phyloP scores from a whole-genome alignment of 352 stramenopile species.

The Pythium periplocum region DNA sequence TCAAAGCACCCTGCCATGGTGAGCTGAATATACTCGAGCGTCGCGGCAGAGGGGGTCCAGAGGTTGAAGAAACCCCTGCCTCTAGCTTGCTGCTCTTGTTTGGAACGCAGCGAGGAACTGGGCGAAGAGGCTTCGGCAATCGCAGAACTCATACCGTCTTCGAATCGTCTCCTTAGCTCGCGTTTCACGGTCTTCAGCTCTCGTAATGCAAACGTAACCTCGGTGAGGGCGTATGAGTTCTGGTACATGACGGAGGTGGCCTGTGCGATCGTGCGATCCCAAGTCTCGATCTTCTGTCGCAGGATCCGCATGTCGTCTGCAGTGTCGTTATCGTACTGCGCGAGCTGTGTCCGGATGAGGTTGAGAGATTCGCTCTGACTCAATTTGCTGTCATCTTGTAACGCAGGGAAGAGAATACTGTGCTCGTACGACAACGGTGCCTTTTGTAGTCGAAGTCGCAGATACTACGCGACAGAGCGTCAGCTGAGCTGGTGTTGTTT shows the following conservation, averaged over 20 bases:
- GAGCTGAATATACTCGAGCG: conserved; percentile 57
- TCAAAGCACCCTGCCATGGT: conserved; percentile 61
- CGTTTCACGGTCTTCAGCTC: conserved; percentile 43
- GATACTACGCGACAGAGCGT: conserved; percentile 31
- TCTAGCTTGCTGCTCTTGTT: conserved; percentile 6
- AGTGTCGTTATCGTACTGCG: conserved; percentile 57
- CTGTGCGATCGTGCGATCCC: conserved; percentile 48
- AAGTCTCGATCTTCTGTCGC: conserved; percentile 71
- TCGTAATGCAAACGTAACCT: conserved; percentile 56
- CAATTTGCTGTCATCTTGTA: conserved; percentile 31
- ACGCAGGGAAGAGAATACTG: conserved; percentile 64
- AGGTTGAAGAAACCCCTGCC: conserved; percentile 1
- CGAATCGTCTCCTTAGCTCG: conserved; percentile 39
- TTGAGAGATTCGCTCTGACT: conserved; percentile 40
- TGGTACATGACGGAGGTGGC: conserved; percentile 45
- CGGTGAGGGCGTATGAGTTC: conserved; percentile 56
- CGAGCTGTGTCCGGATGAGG: conserved; percentile 54
- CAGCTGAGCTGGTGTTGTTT: too few relatives aligned
- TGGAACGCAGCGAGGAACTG: conserved; percentile 22
- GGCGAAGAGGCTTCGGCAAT: conserved; percentile 44
- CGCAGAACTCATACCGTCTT: conserved; percentile 31
- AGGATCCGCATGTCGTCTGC: conserved; percentile 65
- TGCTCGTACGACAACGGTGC: conserved; percentile 55
- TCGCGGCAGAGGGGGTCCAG: conserved; percentile 9
- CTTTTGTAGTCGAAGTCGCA: conserved; percentile 60